A percentile compares a stretch with the other conserved stretches of the same genome.
phyloP scores from a whole-genome alignment of 1,284 basidiomycete species.

The Cryptococcus sp. region DNA sequence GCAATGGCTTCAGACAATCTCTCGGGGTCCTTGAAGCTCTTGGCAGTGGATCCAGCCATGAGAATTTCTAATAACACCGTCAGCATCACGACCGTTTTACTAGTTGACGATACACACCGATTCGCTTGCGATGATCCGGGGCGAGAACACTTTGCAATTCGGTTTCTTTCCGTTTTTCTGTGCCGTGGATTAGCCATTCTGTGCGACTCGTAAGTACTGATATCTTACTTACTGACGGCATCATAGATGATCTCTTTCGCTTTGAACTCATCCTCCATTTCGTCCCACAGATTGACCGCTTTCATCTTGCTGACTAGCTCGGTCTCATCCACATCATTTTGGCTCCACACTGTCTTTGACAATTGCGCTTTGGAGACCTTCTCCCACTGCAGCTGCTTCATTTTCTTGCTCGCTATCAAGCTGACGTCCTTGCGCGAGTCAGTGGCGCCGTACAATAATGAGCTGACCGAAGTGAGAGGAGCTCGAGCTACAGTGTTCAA shows the following conservation, averaged over 20 bases:
- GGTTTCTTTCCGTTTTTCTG: conserved; percentile 73
- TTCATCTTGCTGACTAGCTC: conserved; percentile 78
- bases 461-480: conserved; percentile 40
- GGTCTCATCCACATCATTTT: conserved; percentile 62
- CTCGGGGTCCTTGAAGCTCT: conserved; percentile 71
- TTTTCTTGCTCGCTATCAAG: conserved; percentile 81
- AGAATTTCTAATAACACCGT: conserved; percentile 69
- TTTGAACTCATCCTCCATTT: conserved; percentile 99
- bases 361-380: conserved; percentile 81
- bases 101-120: conserved; percentile 62
- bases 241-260: conserved; percentile 82
- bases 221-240: conserved; percentile 48
- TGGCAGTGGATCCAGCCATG: conserved; percentile 70
- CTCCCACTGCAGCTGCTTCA: conserved; percentile 99
- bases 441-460: conserved; percentile 40
- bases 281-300: conserved; percentile 82
- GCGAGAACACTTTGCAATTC: conserved; percentile 90
- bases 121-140: conserved; percentile 82
- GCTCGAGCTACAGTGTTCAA: conserved; percentile 28
- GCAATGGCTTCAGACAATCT: conserved; percentile 79
- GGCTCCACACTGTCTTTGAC: conserved; percentile 83
- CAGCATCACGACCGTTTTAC: conserved; percentile 1
- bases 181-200: conserved; percentile 4
- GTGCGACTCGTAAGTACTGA: background rate
- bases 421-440: conserved; percentile 76